Conservation (phyloP, 257 asterid genomes). For the Primulina huaijiensis region DNA sequence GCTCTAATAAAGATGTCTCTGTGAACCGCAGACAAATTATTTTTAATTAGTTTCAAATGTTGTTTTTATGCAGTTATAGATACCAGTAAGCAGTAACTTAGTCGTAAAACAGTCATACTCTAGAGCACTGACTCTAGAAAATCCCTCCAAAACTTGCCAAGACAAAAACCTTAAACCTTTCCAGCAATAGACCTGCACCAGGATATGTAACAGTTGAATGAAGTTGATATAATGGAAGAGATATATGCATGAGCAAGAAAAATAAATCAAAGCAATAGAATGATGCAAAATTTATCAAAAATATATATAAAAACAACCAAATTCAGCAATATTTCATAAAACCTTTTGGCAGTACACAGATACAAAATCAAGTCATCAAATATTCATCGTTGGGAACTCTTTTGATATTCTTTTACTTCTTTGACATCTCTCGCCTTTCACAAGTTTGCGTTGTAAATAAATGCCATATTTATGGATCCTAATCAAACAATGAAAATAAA, state of each 20-base stretch:
- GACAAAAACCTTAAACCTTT: conserved; percentile 96
- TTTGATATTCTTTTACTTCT: too few relatives aligned
- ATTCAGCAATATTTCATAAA: not conserved
- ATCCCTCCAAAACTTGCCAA: conserved; percentile 95
- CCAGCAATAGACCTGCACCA: conserved; percentile 92
- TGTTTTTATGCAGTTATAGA: conserved; percentile 4
- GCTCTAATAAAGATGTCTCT: too few relatives aligned
- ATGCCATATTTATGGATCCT: too few relatives aligned
- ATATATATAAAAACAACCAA: not conserved
- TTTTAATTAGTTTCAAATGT: conserved; percentile 6
- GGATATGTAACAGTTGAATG: conserved; percentile 20
- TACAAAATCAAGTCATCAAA: not conserved
- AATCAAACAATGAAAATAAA: too few relatives aligned
- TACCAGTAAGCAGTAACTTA: not conserved
- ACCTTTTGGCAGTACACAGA: not conserved
- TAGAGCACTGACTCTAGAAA: conserved; percentile 53
- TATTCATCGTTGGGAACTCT: not conserved
- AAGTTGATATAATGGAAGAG: not conserved
- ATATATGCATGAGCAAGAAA: not conserved
- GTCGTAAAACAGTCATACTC: conserved; percentile 21
- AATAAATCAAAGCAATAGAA: not conserved
- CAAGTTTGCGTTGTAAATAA: too few relatives aligned
- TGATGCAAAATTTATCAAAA: not conserved
- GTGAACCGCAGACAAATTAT: conserved; percentile 58
- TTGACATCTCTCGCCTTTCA: too few relatives aligned